These are phyloP conservation scores for Primulina huaijiensis DNA, from an alignment of 257 asterid species.

Conservation along the genomic window DNA sequence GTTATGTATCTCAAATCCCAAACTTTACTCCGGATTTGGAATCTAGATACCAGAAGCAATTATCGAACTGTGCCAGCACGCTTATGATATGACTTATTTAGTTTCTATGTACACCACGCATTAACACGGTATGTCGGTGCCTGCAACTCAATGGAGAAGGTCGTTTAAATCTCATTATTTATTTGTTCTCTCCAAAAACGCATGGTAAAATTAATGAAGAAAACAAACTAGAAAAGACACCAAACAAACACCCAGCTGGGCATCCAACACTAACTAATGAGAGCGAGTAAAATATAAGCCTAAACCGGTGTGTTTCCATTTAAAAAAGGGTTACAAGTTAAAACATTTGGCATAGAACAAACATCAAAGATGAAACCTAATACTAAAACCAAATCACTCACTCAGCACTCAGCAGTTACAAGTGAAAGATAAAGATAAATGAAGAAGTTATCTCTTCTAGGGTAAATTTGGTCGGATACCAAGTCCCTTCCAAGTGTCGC, in stretches of 20 bases:
- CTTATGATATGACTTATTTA: too few species aligned
- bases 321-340: neutral
- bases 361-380: neutral
- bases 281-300: neutral
- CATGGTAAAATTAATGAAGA: neutral
- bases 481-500: conserved; percentile 19
- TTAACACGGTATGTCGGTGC: too few species aligned
- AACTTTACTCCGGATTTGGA: too few species aligned
- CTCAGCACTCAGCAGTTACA: neutral
- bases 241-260: neutral
- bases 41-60: too few species aligned
- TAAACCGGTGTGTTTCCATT: neutral
- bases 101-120: too few species aligned
- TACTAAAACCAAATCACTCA: neutral
- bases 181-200: too few species aligned
- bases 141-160: too few species aligned
- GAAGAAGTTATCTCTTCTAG: neutral
- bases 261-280: neutral
- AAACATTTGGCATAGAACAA: neutral
- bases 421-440: neutral
- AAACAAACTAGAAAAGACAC: too few species aligned
- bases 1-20: too few species aligned
- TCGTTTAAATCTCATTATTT: too few species aligned
- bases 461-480: neutral
- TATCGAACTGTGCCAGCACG: too few species aligned